Conservation (phyloP, 768 basidiomycete species). For the Dentipellis sp. region DNA sequence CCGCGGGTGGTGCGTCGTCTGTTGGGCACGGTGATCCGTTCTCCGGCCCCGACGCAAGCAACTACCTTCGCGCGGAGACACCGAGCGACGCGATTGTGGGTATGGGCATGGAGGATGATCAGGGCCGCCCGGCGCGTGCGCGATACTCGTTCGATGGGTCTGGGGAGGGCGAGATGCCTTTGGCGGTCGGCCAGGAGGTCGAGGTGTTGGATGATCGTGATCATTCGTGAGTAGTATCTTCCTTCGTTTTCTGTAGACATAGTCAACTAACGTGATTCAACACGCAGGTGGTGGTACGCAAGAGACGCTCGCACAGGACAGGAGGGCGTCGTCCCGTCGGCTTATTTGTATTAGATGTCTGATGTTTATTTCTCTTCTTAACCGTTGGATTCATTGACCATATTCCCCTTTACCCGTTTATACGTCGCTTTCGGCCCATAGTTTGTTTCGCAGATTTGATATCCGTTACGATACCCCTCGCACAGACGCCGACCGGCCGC, state of each 20-base stretch:
- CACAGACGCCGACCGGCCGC: background rate
- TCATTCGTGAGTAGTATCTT: slow-evolving; percentile 47
- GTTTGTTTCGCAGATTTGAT: slow-evolving; percentile 14
- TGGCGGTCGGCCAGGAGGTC: slow-evolving; percentile 61
- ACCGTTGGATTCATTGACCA: background rate
- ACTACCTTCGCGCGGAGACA: slow-evolving; percentile 73
- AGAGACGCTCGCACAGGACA: slow-evolving; percentile 69
- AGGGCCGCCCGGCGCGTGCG: slow-evolving; percentile 67
- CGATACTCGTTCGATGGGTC: slow-evolving; percentile 75
- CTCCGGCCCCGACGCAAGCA: slow-evolving; percentile 58
- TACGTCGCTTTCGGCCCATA: background rate
- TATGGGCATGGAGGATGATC: slow-evolving; percentile 48
- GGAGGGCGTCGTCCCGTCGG: slow-evolving; percentile 87
- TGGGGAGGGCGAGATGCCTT: slow-evolving; percentile 69
- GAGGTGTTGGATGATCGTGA: slow-evolving; percentile 77
- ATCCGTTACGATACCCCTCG: slow-evolving; percentile 12
- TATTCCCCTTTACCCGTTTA: background rate
- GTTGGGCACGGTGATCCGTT: slow-evolving; percentile 41
- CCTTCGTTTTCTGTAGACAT: background rate
- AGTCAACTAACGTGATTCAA: slow-evolving; percentile 12
- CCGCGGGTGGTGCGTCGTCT: slow-evolving; percentile 21
- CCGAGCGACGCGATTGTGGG: slow-evolving; percentile 65
- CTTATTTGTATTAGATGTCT: slow-evolving; percentile 67
- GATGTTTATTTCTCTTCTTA: slow-evolving; percentile 8
- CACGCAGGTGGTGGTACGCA: slow-evolving; percentile 86